Evolutionary conservation across 2,329 filamentous ascomycete genomes (phyloP).

Genomic region (Calonectria pteridis): DNA sequence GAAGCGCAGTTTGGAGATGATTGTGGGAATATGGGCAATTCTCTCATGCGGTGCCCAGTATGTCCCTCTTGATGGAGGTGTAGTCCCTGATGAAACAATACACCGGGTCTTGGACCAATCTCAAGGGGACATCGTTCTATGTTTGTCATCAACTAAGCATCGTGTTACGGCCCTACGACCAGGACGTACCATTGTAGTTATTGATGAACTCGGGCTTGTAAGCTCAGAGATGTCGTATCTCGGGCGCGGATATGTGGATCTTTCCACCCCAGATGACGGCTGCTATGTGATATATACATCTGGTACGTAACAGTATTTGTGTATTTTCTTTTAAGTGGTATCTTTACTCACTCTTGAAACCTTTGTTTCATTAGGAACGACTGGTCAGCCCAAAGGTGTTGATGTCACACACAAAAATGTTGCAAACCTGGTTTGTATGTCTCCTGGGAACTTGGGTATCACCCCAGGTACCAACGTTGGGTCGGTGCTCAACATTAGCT

Average conservation of each 20-base stretch:
- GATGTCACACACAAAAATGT: slow-evolving; percentile 69
- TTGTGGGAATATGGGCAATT: slow-evolving; percentile 68
- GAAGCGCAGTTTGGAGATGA: slow-evolving; percentile 67
- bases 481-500: slow-evolving; percentile 69
- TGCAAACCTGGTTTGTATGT: slow-evolving; percentile 64
- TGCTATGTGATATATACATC: slow-evolving; percentile 69
- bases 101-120: slow-evolving; percentile 63
- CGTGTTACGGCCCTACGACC: slow-evolving; percentile 48
- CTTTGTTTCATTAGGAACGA: slow-evolving; percentile 57
- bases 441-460: slow-evolving; percentile 65
- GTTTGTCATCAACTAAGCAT: slow-evolving; percentile 55
- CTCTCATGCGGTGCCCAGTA: slow-evolving; percentile 71
- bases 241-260: slow-evolving; percentile 42
- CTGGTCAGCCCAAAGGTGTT: slow-evolving; percentile 69
- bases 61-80: slow-evolving; percentile 68
- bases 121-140: slow-evolving; percentile 59
- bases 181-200: slow-evolving; percentile 40
- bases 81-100: slow-evolving; percentile 62
- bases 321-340: background rate
- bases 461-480: slow-evolving; percentile 63
- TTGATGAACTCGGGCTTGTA: slow-evolving; percentile 41
- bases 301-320: slow-evolving; percentile 46
- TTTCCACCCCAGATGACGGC: slow-evolving; percentile 52
- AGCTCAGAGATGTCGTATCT: slow-evolving; percentile 1
- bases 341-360: slow-evolving; percentile 2